Evolutionary conservation across 2,329 filamentous ascomycete species (phyloP).

Genomic region (Myriangium duriaei): DNA sequence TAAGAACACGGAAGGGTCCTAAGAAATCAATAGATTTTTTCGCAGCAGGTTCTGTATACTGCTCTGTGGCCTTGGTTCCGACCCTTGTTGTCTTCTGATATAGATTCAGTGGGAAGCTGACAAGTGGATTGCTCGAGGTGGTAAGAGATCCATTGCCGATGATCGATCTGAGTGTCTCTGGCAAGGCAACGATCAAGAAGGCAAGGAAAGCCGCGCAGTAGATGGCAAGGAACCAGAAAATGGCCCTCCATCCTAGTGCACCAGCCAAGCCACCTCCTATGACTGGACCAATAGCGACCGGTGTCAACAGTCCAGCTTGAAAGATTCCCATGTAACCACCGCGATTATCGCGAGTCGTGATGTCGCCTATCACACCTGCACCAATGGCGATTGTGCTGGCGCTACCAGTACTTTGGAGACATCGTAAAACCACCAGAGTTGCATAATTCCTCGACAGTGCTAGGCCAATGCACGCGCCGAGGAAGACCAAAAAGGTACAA

Average conservation of each 20-base stretch:
- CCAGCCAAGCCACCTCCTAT: constrained; percentile 38
- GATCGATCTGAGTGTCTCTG: constrained; percentile 28
- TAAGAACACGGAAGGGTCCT: constrained; percentile 36
- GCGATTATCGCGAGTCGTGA: constrained; percentile 28
- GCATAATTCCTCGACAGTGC: constrained; percentile 27
- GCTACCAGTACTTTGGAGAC: constrained; percentile 32
- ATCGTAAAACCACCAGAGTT: constrained; percentile 28
- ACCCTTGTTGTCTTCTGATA: constrained; percentile 3
- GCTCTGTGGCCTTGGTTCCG: neutral
- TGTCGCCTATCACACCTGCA: constrained; percentile 30
- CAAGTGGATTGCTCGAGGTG: constrained; percentile 3
- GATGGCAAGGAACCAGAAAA: constrained; percentile 44
- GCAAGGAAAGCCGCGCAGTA: constrained; percentile 27
- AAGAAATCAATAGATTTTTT: constrained; percentile 32
- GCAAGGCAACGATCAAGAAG: constrained; percentile 23
- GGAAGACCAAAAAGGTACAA: constrained; percentile 28
- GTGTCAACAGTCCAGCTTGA: constrained; percentile 25
- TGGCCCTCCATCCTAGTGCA: constrained; percentile 37
- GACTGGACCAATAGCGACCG: constrained; percentile 35
- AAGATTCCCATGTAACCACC: constrained; percentile 32
- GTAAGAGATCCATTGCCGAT: constrained; percentile 25
- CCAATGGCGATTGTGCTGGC: constrained; percentile 33
- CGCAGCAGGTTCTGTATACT: too few relatives aligned
- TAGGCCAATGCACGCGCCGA: constrained; percentile 30
- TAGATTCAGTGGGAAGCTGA: neutral